Base-by-base conservation (phyloP, 2,329 filamentous ascomycete species). In the Zymoseptoria ardabiliae region DNA sequence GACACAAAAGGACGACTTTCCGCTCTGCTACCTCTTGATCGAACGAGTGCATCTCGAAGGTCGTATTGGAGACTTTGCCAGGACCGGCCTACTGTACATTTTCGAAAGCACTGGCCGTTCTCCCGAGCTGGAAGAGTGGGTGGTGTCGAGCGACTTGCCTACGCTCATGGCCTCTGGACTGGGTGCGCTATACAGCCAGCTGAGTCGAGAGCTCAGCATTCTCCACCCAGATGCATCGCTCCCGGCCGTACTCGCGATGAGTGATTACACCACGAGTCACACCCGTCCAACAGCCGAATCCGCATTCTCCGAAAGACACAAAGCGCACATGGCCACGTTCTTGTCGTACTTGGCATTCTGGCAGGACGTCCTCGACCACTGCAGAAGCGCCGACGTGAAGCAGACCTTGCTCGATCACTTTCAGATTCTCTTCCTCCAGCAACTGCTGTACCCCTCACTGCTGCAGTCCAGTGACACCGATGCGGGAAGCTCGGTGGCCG, bases 351-450 rank as follows among this genome's bases (percentile, higher is more conserved):
- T 99, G 54, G 80, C 95, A 5, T 99, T 99, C 71, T 99, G 94
- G 94, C 94, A 99, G 76, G 94, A 99, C 73, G 92, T 97, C 35
- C 79, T 99, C 61, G 94, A 97, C 72, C 93, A 97, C 74, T 99
- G 94, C 77, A 86, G 87, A 68, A 97, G 93, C 3, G 81, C 86
- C 1, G 93, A 97, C 71, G 91, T 99, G 66, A 94, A 93, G 72
- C 90, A 90, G 65, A 97, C 92, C 0, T 79, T 99, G 55, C 81
- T 99, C 30, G 94, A 99, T 72, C 94, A 99, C 75, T 99, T 99
- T 70, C 92, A 97, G 72, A 89, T 97, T 66, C 85, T 99, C 35
- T 99, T 99, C 73, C 78, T 99, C 56, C 91, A 97, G 74, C 94
- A 99, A 74, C 78, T 99, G 69, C 77, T 99, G 85, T 97, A 99